phyloP scores from a whole-genome alignment of 148 eudicot species.

The Arbutus unedo region DNA sequence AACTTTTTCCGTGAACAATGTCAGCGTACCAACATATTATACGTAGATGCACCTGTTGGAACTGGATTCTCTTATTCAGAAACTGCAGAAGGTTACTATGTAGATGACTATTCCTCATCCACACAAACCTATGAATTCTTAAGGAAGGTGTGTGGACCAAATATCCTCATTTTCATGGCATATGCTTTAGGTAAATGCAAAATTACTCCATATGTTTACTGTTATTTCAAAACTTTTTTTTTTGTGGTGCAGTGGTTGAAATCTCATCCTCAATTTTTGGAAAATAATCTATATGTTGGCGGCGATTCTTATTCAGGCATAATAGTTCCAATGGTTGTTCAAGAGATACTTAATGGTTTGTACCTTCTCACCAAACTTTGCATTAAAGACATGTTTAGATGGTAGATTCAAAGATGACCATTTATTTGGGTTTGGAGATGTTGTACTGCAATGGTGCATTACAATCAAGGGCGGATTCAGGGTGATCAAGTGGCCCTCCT shows the following conservation, averaged over 20 bases:
- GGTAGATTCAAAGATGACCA: too few relatives aligned
- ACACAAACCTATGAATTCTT: not conserved
- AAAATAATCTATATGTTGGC: slow-evolving; percentile 14
- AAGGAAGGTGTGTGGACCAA: not conserved
- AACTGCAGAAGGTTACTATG: not conserved
- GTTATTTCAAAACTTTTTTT: not conserved
- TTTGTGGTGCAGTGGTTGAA: slow-evolving; percentile 17
- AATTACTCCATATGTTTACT: not conserved
- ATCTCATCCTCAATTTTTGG: slow-evolving; percentile 9
- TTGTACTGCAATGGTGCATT: not conserved
- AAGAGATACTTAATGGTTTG: slow-evolving; percentile 7
- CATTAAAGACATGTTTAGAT: not conserved
- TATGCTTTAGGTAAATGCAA: not conserved
- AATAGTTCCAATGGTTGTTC: slow-evolving; percentile 10
- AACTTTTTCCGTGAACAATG: not conserved
- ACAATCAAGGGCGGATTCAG: too few relatives aligned
- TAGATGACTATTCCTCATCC: not conserved
- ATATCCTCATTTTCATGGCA: not conserved
- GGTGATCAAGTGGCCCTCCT: too few relatives aligned
- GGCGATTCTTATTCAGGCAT: slow-evolving; percentile 19
- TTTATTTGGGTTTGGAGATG: too few relatives aligned
- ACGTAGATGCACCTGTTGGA: slow-evolving; percentile 7
- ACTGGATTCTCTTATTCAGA: slow-evolving; percentile 15
- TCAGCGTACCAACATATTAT: not conserved
- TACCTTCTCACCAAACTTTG: not conserved